Percentiles rank a stretch among this genome's conserved stretches.
phyloP scores from a whole-genome alignment of 345 rosid genomes.

The Lenwebbia sp. region DNA sequence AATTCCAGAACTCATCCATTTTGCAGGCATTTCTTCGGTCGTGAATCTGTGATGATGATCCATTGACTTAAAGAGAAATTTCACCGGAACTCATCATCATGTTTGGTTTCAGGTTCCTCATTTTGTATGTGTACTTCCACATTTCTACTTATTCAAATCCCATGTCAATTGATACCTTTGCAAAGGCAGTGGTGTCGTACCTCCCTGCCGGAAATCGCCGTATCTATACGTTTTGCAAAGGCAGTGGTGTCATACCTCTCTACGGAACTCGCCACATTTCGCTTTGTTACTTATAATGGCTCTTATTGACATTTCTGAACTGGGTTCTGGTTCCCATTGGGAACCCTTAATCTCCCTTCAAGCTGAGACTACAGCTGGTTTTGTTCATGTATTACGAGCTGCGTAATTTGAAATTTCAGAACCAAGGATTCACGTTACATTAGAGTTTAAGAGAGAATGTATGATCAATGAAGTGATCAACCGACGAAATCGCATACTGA shows the following conservation, averaged over 20 bases:
- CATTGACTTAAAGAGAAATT: not conserved
- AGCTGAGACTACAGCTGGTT: too few species aligned
- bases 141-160: not conserved
- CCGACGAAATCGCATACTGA: not conserved
- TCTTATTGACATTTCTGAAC: not conserved
- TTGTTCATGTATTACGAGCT: not conserved
- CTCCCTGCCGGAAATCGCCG: too few species aligned
- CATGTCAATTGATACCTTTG: fast-evolving
- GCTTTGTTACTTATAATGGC: fast-evolving
- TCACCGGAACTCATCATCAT: too few species aligned
- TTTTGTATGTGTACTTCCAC: not conserved
- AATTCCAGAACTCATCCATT: not conserved
- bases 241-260: not conserved
- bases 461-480: fast-evolving
- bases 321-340: not conserved
- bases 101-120: not conserved
- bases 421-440: not conserved
- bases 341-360: not conserved
- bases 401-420: not conserved
- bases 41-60: not conserved
- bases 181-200: not conserved
- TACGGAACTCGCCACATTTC: not conserved
- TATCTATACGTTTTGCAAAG: not conserved
- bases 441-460: not conserved
- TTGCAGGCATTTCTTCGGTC: not conserved